Base-by-base conservation (phyloP, 257 asterid species). In the Solanum etuberosum region DNA sequence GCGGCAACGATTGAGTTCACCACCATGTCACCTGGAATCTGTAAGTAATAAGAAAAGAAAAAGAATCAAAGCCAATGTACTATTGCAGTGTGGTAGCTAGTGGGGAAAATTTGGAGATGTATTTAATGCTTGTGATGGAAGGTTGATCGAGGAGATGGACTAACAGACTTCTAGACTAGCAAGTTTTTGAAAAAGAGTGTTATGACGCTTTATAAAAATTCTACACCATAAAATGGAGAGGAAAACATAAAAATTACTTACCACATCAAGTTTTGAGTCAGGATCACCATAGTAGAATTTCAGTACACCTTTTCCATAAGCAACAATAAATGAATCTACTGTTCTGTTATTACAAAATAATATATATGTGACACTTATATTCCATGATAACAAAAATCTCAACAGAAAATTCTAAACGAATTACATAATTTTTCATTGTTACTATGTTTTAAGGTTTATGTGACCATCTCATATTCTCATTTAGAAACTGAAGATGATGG, bases 201-300 rank as follows among this genome's bases (percentile, higher is more conserved):
- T 11, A 25, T 25, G 18, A 12, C 34, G 29, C 34, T 20, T 65
- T 25, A 65, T 4, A 63, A 61, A 61, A 61, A 61, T 61, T 61
- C 68, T 61, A n/a, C 31, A 61, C 32, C 16, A 8, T 61, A n/a
- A n/a, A 48, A 63, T 63, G 18, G 71, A 5, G 32, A 25, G 18
- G 8, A 63, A 63, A 63, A n/a, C 32, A 63, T n/a, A 63, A 46
- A 13, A 29, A 6, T 9, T 10, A 88, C 90, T 88, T 88, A 90
- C 98, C 89, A 91, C 42, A 89, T 94, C 96, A 42, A 86, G 51
- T 4, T 34, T 74, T 18, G 96, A 88, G 20, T 91, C 77, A 31
- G 93, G 94, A 87, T 94, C 91, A 10, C 96, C 96, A 1, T 87
- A 87, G 57, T 90, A 90, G 77, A 87, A 77, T 51, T 91, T 91